phyloP scores from a whole-genome alignment of 2,329 filamentous ascomycete genomes.

The Rhinocladiella mackenziei region DNA sequence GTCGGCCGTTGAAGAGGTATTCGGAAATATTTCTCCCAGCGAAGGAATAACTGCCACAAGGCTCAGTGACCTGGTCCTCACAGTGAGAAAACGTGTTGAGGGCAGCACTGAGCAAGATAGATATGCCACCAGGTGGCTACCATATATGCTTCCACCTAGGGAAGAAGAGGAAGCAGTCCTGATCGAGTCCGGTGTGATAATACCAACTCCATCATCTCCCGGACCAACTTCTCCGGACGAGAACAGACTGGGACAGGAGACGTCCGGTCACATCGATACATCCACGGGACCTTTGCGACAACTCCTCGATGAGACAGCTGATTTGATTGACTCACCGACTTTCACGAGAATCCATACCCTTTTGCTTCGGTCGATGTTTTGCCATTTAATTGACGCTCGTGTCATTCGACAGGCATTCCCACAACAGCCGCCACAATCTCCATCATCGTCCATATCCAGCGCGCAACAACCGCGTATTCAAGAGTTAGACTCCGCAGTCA shows the following conservation, averaged over 20 bases:
- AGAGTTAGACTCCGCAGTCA: constrained; percentile 41
- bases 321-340: constrained; percentile 88
- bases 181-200: constrained; percentile 72
- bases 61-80: constrained; percentile 73
- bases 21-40: constrained; percentile 80
- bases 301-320: constrained; percentile 90
- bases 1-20: constrained; percentile 80
- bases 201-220: constrained; percentile 37
- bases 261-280: constrained; percentile 21
- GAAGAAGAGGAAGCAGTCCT: constrained; percentile 72
- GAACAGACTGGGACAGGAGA: constrained; percentile 12
- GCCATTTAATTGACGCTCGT: constrained; percentile 75
- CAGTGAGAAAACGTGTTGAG: constrained; percentile 82
- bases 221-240: constrained; percentile 18
- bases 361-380: constrained; percentile 83
- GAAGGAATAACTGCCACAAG: constrained; percentile 79
- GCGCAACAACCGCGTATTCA: constrained; percentile 32
- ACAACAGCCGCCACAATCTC: constrained; percentile 36
- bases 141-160: constrained; percentile 73
- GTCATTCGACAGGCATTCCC: constrained; percentile 77
- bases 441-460: constrained; percentile 47
- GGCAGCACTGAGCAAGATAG: constrained; percentile 63
- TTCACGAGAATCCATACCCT: constrained; percentile 83
- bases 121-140: constrained; percentile 67
- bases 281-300: constrained; percentile 60